Evolutionary conservation across 805 yeast genomes (phyloP), one percentile per base, ranked within the genome.

Genomic region (Metschnikowia baotianmanensis): DNA sequence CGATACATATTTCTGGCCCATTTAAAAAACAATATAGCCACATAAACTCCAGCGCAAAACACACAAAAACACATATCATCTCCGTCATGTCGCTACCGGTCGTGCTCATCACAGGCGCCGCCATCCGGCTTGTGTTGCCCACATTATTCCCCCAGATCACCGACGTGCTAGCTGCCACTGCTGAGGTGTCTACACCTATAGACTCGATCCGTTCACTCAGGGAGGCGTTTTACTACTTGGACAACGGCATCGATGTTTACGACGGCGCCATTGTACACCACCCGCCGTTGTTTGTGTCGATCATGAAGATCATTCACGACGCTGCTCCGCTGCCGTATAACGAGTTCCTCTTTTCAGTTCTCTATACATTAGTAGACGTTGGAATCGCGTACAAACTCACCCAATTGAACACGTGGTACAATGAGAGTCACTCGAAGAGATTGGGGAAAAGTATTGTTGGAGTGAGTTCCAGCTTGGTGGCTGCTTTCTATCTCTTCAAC

Each of bases 231-330:
- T 53, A 43, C 47, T 50, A 48, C 31, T 62, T 78, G 40, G 58
- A 69, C 3, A 74, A 80, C 51, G 72, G 71, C 16, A 67, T 84
- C 36, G 72, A 80, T 34, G 79, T 88, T 7, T 91, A 88, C 55
- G 78, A 78, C 46, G 96, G 97, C 8, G 95, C 95, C 18, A 80
- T 89, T 13, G 83, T 83, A 25, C 91, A 88, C 61, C 96, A 88
- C 52, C 80, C 95, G 3, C 96, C 96, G 3, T 57, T 89, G 15
- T 54, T 91, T 17, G 72, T 87, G 25, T 63, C 71, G 2, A 31
- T 45, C 26, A 70, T 83, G 56, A 65, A 72, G 9, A 34, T 65
- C 6, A 32, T 78, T 15, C 48, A 66, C 27, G 59, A 51, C 31
- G 25, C 34, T 16, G 37, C 40, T 6, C 63, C 66, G 1, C 35